Conservation (phyloP, 148 eudicot genomes). For the Camellia granthamiana region DNA sequence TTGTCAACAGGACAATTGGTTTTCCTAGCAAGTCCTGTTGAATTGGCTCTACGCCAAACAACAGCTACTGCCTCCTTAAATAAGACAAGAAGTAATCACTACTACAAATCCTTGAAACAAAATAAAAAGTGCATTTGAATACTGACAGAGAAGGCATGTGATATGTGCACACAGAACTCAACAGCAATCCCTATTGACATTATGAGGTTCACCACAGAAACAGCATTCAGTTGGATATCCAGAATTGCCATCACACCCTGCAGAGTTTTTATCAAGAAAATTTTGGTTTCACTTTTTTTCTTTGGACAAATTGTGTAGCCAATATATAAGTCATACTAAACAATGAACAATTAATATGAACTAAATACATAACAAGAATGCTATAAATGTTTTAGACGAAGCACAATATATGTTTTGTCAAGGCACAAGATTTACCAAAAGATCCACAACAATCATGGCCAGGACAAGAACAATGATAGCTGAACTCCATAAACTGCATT, state of each 20-base stretch:
- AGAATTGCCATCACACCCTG: slow-evolving; percentile 99
- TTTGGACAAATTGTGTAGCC: background rate
- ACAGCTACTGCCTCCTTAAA: background rate
- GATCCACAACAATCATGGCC: slow-evolving; percentile 68
- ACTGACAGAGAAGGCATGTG: slow-evolving; percentile 96
- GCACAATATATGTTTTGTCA: background rate
- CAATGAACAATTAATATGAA: background rate
- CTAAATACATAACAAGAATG: background rate
- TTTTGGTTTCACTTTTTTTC: background rate
- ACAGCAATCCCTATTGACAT: slow-evolving; percentile 99
- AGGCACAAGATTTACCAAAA: slow-evolving; percentile 41
- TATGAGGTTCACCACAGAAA: slow-evolving; percentile 95
- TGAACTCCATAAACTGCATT: slow-evolving; percentile 66
- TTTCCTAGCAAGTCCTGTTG: background rate
- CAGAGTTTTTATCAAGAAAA: slow-evolving; percentile 15
- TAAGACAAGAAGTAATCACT: background rate
- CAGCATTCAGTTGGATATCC: slow-evolving; percentile 90
- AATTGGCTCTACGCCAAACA: slow-evolving; percentile 3
- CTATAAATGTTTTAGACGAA: background rate
- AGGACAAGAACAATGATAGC: slow-evolving; percentile 61
- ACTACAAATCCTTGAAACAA: background rate
- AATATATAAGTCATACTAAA: background rate
- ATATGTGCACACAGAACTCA: slow-evolving; percentile 97
- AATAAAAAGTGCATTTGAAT: background rate
- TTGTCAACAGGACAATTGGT: slow-evolving; percentile 1